Evolutionary conservation across 2,329 filamentous ascomycete genomes (phyloP), one percentile per base, ranked within the genome.

Genomic region (Venturia oleaginea): DNA sequence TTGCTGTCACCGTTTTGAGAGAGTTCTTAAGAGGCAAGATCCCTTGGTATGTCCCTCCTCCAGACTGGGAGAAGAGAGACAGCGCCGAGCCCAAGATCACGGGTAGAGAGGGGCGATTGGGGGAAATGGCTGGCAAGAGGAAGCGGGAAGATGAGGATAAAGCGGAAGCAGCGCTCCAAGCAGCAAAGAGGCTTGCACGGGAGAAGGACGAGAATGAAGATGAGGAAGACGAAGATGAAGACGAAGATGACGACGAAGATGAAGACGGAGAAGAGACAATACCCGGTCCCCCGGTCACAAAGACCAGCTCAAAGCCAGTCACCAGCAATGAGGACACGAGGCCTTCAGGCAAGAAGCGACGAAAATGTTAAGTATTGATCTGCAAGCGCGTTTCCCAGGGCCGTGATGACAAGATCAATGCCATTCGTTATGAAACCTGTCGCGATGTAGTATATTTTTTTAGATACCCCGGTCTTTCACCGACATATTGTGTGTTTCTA

Each of bases 21-120:
- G 94, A 99, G 73, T 99, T 97, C 74, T 85, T 97, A 72, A 81
- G 94, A 68, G 94, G 94, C 65, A 97, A 93, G 77, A 90, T 97
- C 32, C 94, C 94, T 1, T 99, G 95, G 94, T 99, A 92, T 72
- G 94, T 90, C 0, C 86, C 91, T 10, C 87, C 92, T 11, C 91
- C 92, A 1, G 84, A 84, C 59, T 79, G 78, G 11, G 79, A 79
- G 7, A 82, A 84, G 38, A 79, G 76, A 3, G 84, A 84, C 59
- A 79, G 78, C 11, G 79, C 79, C 7, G 82, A 84, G 38, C 79
- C 77, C 17, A 77, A 77, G 13, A 77, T 87, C n/a, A 84, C 87
- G 67, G 90, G 90, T 5, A 85, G 92, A 59, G 84, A 89, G 66
- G 92, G 92, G 15, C 84, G 86, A 69, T 79, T 96, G 0, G 92